phyloP scores from a whole-genome alignment of 805 yeast genomes.

The Diddensiella transvaalensis region DNA sequence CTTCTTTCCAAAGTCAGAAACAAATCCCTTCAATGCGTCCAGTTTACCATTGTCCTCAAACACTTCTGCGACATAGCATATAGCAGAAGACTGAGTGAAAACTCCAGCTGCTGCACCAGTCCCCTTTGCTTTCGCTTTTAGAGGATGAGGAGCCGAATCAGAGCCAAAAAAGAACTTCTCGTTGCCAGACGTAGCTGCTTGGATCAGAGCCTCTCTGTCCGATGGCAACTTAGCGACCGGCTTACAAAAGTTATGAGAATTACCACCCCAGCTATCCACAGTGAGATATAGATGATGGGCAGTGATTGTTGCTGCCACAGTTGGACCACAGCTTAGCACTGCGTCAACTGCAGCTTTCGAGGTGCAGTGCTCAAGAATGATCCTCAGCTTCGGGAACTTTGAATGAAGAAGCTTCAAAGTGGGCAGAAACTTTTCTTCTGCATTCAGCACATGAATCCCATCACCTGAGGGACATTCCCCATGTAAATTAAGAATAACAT shows the following conservation, averaged over 20 bases:
- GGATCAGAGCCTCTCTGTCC: constrained; percentile 75
- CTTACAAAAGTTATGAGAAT: constrained; percentile 91
- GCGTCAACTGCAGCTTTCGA: constrained; percentile 83
- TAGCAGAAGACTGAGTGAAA: constrained; percentile 78
- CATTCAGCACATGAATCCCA: constrained; percentile 86
- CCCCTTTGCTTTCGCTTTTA: constrained; percentile 69
- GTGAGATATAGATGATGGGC: constrained; percentile 91
- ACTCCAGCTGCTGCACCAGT: constrained; percentile 97
- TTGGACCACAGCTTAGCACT: constrained; percentile 61
- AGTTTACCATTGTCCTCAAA: constrained; percentile 66
- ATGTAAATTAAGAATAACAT: constrained; percentile 80
- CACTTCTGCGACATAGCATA: constrained; percentile 81
- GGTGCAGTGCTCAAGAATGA: constrained; percentile 92
- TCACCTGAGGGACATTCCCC: constrained; percentile 87
- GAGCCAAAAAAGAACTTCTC: constrained; percentile 95
- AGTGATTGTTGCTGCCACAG: constrained; percentile 91
- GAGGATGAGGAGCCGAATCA: constrained; percentile 96
- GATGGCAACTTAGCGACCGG: constrained; percentile 94
- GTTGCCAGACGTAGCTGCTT: constrained; percentile 88
- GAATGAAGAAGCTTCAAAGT: constrained; percentile 72
- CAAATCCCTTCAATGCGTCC: constrained; percentile 68
- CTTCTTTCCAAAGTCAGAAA: constrained; percentile 62
- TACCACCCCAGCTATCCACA: constrained; percentile 95
- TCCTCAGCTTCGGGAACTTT: constrained; percentile 82
- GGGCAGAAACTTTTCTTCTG: constrained; percentile 90